Base-by-base conservation (phyloP, 192 early-diverging fungal species). In the Umbelopsis sp. region DNA sequence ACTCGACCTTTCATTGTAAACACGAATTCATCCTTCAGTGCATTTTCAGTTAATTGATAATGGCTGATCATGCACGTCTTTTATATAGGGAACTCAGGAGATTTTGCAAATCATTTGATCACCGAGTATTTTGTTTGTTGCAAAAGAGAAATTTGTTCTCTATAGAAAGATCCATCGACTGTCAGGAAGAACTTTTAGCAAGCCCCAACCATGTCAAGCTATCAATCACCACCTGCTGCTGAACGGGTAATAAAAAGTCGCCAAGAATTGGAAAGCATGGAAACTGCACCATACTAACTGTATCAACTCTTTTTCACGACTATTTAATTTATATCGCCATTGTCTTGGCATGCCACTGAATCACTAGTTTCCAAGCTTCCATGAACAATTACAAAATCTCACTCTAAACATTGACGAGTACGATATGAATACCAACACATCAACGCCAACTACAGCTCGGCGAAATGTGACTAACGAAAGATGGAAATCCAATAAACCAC, bases 331-430 rank as follows among this genome's bases (percentile, higher is more conserved):
- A 7, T 36, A 62, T 62, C 26, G 8, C 26, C 0, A 32, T 17
- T 62, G n/a, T 62, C 56, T 62, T 62, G 56, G 56, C 56, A 32
- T 62, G 4, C 26, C 14, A 4, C 12, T 34, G 38, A 41, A 41
- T 32, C 16, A 34, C 8, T 16, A 62, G 56, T 20, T 32, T 29
- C 25, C 56, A 32, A 29, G 25, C n/a, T 62, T 62, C 12, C 56
- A 62, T 34, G 56, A 62, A n/a, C 56, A 62, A 32, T 32, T 62
- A 31, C 56, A 62, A 34, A 62, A 62, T 36, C 56, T 62, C 56
- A 62, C 56, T 0, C 26, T 62, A n/a, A 62, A 62, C 31, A 62
- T 62, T 32, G 56, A 62, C 29, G 56, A 62, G 10, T 62, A 62
- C 31, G 26, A 36, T 26, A 34, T 62, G 56, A 41, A 41, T 41